phyloP scores from a whole-genome alignment of 2,329 filamentous ascomycete species.

The Reticulascus tulasneorum region DNA sequence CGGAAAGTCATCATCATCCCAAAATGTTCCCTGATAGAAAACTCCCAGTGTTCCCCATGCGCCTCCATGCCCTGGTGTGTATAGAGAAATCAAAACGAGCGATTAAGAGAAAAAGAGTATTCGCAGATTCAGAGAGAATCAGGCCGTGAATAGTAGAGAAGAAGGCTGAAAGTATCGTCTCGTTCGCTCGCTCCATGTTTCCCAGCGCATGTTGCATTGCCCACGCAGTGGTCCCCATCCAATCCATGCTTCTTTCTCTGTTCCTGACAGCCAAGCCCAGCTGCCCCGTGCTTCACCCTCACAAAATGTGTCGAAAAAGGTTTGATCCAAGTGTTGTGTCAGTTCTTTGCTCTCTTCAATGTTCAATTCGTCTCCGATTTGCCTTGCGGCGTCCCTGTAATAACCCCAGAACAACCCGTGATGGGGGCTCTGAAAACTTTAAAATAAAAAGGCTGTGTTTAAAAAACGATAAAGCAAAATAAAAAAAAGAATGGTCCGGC shows the following conservation, averaged over 20 bases:
- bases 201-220: slow-evolving; percentile 6
- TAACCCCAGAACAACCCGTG: slow-evolving; percentile 10
- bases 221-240: slow-evolving; percentile 18
- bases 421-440: slow-evolving; percentile 17
- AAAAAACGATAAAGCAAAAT: slow-evolving; percentile 16
- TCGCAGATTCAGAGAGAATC: not conserved
- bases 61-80: slow-evolving; percentile 10
- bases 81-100: not conserved
- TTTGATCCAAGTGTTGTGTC: slow-evolving; percentile 16
- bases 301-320: slow-evolving; percentile 6
- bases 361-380: slow-evolving; percentile 15
- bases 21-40: slow-evolving; percentile 8
- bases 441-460: slow-evolving; percentile 22
- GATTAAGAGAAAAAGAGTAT: slow-evolving; percentile 1
- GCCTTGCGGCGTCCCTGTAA: slow-evolving; percentile 34
- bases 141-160: not conserved
- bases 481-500: slow-evolving; percentile 17
- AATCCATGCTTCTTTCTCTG: slow-evolving; percentile 8
- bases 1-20: too few relatives aligned
- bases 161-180: too few relatives aligned
- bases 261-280: slow-evolving; percentile 15
- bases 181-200: slow-evolving; percentile 12
- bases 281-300: slow-evolving; percentile 9
- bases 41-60: slow-evolving; percentile 9
- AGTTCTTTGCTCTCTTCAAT: slow-evolving; percentile 13